phyloP scores from a whole-genome alignment of 176 grass and related monocot species.

The Carex pumila region DNA sequence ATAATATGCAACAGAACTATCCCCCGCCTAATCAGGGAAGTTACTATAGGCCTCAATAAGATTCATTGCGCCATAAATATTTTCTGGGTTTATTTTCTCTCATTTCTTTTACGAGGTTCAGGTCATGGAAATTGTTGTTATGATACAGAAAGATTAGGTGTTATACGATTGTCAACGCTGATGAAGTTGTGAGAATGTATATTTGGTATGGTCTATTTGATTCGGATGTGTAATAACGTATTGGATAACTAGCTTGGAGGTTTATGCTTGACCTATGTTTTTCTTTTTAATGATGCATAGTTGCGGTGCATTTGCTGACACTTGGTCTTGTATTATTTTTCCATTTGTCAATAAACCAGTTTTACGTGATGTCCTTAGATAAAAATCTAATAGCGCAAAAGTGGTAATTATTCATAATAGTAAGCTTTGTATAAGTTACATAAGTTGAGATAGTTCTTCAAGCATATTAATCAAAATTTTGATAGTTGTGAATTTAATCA shows the following conservation, averaged over 20 bases:
- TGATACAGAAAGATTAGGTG: conserved; percentile 6
- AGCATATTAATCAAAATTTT: not conserved
- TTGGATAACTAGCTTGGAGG: not conserved
- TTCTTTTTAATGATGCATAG: not conserved
- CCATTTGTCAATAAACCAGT: not conserved
- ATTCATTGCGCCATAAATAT: not conserved
- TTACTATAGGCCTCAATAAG: conserved; percentile 80
- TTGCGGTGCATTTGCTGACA: not conserved
- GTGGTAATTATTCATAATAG: not conserved
- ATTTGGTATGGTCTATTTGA: conserved; percentile 31
- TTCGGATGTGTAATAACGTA: conserved; percentile 34
- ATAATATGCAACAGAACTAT: conserved; percentile 47
- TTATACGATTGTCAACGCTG: conserved; percentile 19
- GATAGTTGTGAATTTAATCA: too few relatives aligned
- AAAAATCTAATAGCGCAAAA: not conserved
- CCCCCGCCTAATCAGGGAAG: conserved; percentile 48
- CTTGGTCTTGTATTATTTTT: not conserved
- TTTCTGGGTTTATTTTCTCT: conserved; percentile 16
- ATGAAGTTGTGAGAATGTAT: conserved; percentile 19
- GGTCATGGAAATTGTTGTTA: conserved; percentile 16
- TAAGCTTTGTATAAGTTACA: not conserved
- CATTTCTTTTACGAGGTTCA: not conserved
- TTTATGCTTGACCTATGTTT: not conserved
- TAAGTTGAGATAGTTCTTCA: not conserved
- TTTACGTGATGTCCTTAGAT: not conserved